phyloP scores from a whole-genome alignment of 1,284 basidiomycete species.

The Ceratobasidium sp. region DNA sequence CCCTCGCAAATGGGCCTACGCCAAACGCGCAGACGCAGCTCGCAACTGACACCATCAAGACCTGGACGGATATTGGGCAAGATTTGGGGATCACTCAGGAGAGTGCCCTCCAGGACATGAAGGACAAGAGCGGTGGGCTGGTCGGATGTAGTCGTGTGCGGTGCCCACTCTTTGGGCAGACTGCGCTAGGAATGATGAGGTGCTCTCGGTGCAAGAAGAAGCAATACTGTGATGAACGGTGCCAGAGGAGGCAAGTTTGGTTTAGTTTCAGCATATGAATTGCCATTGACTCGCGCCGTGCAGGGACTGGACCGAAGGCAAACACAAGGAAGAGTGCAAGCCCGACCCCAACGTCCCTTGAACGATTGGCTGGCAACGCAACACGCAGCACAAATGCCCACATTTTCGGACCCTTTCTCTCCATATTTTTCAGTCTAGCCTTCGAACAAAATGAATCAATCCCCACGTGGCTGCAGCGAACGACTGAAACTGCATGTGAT shows the following conservation, averaged over 20 bases:
- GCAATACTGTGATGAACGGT: slow-evolving; percentile 38
- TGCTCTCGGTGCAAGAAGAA: slow-evolving; percentile 40
- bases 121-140: slow-evolving; percentile 37
- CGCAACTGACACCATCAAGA: slow-evolving; percentile 25
- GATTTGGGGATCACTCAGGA: slow-evolving; percentile 27
- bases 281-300: not conserved
- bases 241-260: slow-evolving; percentile 22
- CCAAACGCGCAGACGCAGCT: slow-evolving; percentile 24
- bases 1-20: slow-evolving; percentile 4
- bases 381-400: not conserved
- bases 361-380: not conserved
- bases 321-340: slow-evolving; percentile 40
- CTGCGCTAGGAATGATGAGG: slow-evolving; percentile 37
- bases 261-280: not conserved
- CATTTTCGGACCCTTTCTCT: not conserved
- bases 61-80: slow-evolving; percentile 28
- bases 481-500: not conserved
- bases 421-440: not conserved
- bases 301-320: slow-evolving; percentile 39
- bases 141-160: slow-evolving; percentile 37
- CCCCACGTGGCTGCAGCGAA: no score
- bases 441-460: slow-evolving; percentile 2
- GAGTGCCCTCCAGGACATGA: slow-evolving; percentile 27
- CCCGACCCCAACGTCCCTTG: slow-evolving; percentile 9
- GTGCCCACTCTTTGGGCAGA: slow-evolving; percentile 35